Evolutionary conservation across 495 filamentous ascomycete species (phyloP).

Genomic region (Amorphotheca resinae): DNA sequence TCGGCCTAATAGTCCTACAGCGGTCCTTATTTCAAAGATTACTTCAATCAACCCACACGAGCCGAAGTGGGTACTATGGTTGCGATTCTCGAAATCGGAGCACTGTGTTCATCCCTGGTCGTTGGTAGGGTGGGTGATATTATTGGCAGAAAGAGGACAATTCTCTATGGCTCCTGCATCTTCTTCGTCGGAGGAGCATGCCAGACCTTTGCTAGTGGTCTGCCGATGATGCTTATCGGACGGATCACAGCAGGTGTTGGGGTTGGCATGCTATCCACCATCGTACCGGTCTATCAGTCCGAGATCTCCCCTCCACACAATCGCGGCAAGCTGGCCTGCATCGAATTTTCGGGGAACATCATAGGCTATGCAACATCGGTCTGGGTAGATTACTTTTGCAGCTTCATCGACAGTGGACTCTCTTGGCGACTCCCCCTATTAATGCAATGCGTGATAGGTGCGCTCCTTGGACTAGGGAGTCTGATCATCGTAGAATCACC

Average conservation of each 20-base stretch:
- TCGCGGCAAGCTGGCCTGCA: slow-evolving; percentile 87
- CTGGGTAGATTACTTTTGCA: slow-evolving; percentile 97
- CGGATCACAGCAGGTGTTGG: slow-evolving; percentile 87
- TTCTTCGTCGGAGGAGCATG: slow-evolving; percentile 85
- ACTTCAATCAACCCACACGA: slow-evolving; percentile 76
- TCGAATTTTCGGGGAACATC: slow-evolving; percentile 97
- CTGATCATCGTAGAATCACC: slow-evolving; percentile 93
- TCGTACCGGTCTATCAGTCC: slow-evolving; percentile 95
- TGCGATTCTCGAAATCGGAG: slow-evolving; percentile 87
- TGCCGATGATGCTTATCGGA: slow-evolving; percentile 87
- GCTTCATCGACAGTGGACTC: slow-evolving; percentile 70
- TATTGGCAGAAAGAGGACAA: slow-evolving; percentile 79
- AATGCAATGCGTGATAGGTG: slow-evolving; percentile 91
- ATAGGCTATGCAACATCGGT: slow-evolving; percentile 90
- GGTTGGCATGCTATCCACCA: slow-evolving; percentile 88
- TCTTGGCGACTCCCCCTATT: slow-evolving; percentile 86
- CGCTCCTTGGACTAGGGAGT: slow-evolving; percentile 70
- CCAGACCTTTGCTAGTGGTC: slow-evolving; percentile 67
- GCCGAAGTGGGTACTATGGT: slow-evolving; percentile 92
- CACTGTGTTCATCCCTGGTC: slow-evolving; percentile 78
- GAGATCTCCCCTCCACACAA: slow-evolving; percentile 97
- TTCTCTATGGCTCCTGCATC: slow-evolving; percentile 84
- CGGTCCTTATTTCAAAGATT: slow-evolving; percentile 73
- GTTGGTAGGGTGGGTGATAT: slow-evolving; percentile 86
- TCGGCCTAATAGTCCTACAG: slow-evolving; percentile 31